Base-by-base conservation (phyloP, 164 flowering plant genomes). In the Cinnamomum micranthum region DNA sequence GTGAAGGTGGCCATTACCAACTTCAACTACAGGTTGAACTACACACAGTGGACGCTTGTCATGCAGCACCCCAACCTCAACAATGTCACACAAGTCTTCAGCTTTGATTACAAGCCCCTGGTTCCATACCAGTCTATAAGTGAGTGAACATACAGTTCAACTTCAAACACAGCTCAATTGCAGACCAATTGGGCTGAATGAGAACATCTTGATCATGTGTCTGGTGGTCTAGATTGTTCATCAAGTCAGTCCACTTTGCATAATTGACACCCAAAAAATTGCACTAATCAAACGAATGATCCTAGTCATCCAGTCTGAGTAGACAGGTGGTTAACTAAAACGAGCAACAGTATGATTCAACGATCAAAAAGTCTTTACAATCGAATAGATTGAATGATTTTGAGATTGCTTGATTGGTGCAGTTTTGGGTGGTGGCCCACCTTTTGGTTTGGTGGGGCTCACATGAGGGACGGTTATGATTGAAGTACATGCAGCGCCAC, bases 61-160 rank as follows among this genome's bases (percentile, higher is more conserved):
- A 84, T 77, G 24, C 97, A 92, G 86, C 95, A 92, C 69, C 95
- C 97, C 2, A 92, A 90, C 82, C 93, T 92, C 75, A 86, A 90
- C 87, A 90, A 88, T 75, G 87, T 89, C 75, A 93, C 94, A 27
- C 87, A 91, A 83, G 90, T 90, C 73, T 91, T 92, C 71, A 93
- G 97, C 81, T 92, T 92, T 70, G 90, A 87, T 73, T 90, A 93
- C 88, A 91, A 91, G 82, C 92, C 94, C 31, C 90, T 91, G 0
- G 79, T 86, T 35, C 92, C 96, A 66, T 89, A 88, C 55, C 80
- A 86, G 70, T 81, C 93, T 50, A 82, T 89, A 69, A 92, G 97
- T 92, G 75, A 87, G 93, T 86, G 9, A 64, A 72, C 22, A 2
- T 17, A 12, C 5, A 12, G 12, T 52, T 50, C 33, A 23, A 6